Conservation (phyloP, 768 basidiomycete genomes). For the Collybiopsis luxurians region DNA sequence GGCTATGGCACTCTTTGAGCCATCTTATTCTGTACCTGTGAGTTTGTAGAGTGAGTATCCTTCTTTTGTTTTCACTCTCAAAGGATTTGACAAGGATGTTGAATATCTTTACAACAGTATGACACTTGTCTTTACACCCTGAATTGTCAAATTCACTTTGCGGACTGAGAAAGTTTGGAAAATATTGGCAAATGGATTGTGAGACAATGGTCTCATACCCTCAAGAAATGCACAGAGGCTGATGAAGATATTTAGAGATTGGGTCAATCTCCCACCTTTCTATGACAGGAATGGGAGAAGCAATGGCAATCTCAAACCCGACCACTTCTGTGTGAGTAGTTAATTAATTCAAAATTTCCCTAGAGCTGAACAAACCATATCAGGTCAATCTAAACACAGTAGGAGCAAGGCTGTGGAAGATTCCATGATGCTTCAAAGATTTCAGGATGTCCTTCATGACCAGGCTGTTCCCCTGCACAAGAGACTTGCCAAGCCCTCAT, state of each 20-base stretch:
- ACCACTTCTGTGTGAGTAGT: slow-evolving; percentile 15
- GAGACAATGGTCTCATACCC: background rate
- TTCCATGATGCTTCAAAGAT: background rate
- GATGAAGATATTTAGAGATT: background rate
- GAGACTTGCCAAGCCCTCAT: too few relatives aligned
- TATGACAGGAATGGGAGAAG: slow-evolving; percentile 7
- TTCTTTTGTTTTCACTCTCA: background rate
- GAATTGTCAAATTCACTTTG: slow-evolving; percentile 11
- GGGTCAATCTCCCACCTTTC: background rate
- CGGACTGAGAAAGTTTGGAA: slow-evolving; percentile 7
- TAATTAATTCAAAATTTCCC: background rate
- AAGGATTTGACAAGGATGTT: background rate
- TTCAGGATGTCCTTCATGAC: too few relatives aligned
- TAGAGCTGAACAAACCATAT: background rate
- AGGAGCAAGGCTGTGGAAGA: background rate
- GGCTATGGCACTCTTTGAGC: too few relatives aligned
- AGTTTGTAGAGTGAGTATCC: slow-evolving; percentile 15
- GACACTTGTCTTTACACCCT: slow-evolving; percentile 12
- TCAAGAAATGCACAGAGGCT: background rate
- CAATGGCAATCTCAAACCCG: slow-evolving; percentile 9
- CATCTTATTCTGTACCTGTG: slow-evolving; percentile 16
- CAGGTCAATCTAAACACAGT: background rate
- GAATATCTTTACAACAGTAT: slow-evolving; percentile 6
- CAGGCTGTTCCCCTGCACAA: too few relatives aligned
- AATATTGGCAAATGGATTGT: slow-evolving; percentile 15